Evolutionary conservation across 495 filamentous ascomycete species (phyloP), one percentile per base, ranked within the genome.

Genomic region (Hypoxylon cercidicola): DNA sequence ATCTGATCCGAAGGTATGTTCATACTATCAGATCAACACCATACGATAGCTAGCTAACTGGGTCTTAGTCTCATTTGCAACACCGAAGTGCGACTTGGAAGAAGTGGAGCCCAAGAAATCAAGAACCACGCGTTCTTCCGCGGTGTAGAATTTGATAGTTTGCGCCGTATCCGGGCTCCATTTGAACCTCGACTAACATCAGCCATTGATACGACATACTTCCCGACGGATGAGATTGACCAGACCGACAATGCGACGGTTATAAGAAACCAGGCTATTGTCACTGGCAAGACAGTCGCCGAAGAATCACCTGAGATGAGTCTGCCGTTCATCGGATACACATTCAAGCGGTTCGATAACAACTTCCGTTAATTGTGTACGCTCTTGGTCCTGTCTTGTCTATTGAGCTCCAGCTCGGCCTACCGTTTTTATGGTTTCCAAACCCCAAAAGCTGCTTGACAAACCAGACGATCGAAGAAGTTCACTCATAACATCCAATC

Each of bases 301-400:
- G 79, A 81, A 44, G 83, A 86, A 58, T 78, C 78, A 23, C 84
- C 84, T n/a, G 96, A 97, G 83, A 92, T 98, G 87, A 93, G 88
- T 74, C 75, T 98, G 72, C 95, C 95, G 2, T 99, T 99, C 75
- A 96, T 98, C 69, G 95, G 95, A 19, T 99, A 99, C 74, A 99
- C 95, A 16, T 99, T 97, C 83, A 98, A 97, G 83, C 90, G 95
- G 57, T 99, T 99, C 77, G 94, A 97, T 79, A 91, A 89, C 65
- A 84, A 84, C 78, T 83, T 82, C 73, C 78, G 80, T 55, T 84
- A 74, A 81, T 59, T 56, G 20, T 52, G 52, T 44, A 20, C 39
- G 6, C 55, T 28, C 9, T 28, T 23, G 19, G 23, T 13, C 51
- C 21, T 13, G 28, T 41, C 41, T 56, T 18, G 28, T 19, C 35